Percentiles rank a stretch among this genome's conserved stretches.
Conservation (phyloP, 2,329 filamentous ascomycete genomes). For the Aspergillus brunneoviolaceus region DNA sequence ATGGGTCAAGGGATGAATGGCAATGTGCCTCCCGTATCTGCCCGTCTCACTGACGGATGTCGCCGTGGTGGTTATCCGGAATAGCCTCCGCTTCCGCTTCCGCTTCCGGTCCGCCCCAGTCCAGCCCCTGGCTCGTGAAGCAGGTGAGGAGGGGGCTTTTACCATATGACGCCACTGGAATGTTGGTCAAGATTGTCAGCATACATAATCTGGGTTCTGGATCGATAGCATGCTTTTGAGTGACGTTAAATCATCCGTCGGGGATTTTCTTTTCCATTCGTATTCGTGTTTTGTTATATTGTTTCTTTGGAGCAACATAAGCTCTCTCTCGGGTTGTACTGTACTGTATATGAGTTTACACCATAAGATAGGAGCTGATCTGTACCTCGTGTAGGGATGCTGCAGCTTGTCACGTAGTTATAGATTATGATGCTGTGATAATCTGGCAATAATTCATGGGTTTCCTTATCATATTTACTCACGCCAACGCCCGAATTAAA, state of each 20-base stretch:
- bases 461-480: background rate
- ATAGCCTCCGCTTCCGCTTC: slow-evolving; percentile 15
- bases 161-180: background rate
- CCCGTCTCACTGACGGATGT: background rate
- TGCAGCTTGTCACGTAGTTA: background rate
- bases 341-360: no score
- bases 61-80: background rate
- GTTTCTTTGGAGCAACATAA: no score
- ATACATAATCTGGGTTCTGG: background rate
- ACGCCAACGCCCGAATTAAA: background rate
- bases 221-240: no score
- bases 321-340: no score
- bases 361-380: no score
- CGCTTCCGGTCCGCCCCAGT: slow-evolving; percentile 8
- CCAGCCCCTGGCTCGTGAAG: background rate
- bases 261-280: background rate
- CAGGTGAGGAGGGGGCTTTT: background rate
- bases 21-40: background rate
- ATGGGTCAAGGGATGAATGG: no score
- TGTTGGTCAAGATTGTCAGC: background rate
- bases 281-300: no score
- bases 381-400: no score
- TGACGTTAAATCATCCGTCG: background rate
- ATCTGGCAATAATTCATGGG: background rate
- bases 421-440: no score